phyloP scores from a whole-genome alignment of 768 basidiomycete genomes.

The Leccinum pellstonianum region DNA sequence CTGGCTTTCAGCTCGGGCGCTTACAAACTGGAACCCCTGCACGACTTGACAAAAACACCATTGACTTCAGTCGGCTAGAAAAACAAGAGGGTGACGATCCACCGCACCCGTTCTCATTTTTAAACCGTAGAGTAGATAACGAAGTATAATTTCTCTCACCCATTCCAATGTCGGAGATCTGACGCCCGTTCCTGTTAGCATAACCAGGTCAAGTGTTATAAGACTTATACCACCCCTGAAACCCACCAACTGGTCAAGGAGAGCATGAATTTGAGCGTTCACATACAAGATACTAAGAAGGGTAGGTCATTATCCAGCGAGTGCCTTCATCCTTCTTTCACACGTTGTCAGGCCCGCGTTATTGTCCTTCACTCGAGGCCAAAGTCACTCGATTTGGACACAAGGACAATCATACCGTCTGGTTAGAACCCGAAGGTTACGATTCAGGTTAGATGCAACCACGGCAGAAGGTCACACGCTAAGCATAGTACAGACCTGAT shows the following conservation, averaged over 20 bases:
- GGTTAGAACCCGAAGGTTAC: slow-evolving; percentile 92
- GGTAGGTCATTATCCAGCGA: slow-evolving; percentile 40
- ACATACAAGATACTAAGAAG: slow-evolving; percentile 88
- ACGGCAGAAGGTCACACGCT: background rate
- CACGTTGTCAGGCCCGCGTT: slow-evolving; percentile 65
- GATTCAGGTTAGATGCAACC: slow-evolving; percentile 62
- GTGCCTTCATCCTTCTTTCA: background rate
- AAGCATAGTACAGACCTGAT: slow-evolving; percentile 57
- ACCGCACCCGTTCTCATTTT: slow-evolving; percentile 74
- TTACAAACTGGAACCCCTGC: slow-evolving; percentile 89
- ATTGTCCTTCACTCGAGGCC: slow-evolving; percentile 88
- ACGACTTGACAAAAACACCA: slow-evolving; percentile 65
- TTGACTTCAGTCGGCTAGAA: slow-evolving; percentile 62
- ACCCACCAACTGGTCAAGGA: slow-evolving; percentile 78
- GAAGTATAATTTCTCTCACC: slow-evolving; percentile 44
- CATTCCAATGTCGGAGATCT: background rate
- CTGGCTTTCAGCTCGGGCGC: slow-evolving; percentile 80
- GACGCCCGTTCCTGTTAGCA: slow-evolving; percentile 41
- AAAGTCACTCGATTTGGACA: slow-evolving; percentile 80
- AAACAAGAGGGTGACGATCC: slow-evolving; percentile 64
- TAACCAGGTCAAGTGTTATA: slow-evolving; percentile 71
- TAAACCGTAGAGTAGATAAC: slow-evolving; percentile 68
- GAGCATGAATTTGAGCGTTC: slow-evolving; percentile 75
- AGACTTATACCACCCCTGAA: slow-evolving; percentile 66
- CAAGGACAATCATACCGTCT: slow-evolving; percentile 70